phyloP scores from a whole-genome alignment of 345 rosid species.

The Pugionium cornutum region DNA sequence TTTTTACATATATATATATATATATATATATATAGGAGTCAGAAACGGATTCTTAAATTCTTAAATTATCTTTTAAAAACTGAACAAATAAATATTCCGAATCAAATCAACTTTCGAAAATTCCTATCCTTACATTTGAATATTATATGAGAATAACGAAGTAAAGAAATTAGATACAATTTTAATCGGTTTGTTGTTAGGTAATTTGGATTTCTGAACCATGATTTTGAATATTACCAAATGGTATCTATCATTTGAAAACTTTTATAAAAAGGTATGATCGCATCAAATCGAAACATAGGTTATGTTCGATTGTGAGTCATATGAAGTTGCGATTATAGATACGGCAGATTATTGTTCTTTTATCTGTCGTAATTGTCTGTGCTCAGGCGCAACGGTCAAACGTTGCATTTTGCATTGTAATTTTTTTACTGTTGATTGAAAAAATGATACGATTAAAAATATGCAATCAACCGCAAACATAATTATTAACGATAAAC shows the following conservation, averaged over 20 bases:
- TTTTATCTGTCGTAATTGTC: too few species aligned
- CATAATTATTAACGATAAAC: too few species aligned
- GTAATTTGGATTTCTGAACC: neutral
- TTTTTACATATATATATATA: neutral
- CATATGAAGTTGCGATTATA: too few species aligned
- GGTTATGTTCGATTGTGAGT: neutral
- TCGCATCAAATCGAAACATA: constrained; percentile 3
- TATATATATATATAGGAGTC: neutral
- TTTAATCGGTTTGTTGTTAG: neutral
- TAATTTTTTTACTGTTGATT: too few species aligned
- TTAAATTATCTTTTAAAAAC: neutral
- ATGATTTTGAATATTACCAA: neutral
- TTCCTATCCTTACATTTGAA: neutral
- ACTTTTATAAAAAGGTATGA: neutral
- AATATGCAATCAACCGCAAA: too few species aligned
- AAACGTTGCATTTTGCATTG: too few species aligned
- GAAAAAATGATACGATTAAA: too few species aligned
- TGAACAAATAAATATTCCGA: neutral
- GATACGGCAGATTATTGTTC: too few species aligned
- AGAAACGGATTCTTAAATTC: neutral
- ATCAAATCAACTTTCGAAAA: neutral
- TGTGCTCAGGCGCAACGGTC: too few species aligned
- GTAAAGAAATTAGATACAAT: too few species aligned
- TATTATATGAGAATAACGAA: neutral
- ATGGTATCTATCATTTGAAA: neutral